Percentiles rank a stretch among this genome's conserved stretches.
Conservation (phyloP, 2,329 filamentous ascomycete species). For the Colletotrichum musicola region DNA sequence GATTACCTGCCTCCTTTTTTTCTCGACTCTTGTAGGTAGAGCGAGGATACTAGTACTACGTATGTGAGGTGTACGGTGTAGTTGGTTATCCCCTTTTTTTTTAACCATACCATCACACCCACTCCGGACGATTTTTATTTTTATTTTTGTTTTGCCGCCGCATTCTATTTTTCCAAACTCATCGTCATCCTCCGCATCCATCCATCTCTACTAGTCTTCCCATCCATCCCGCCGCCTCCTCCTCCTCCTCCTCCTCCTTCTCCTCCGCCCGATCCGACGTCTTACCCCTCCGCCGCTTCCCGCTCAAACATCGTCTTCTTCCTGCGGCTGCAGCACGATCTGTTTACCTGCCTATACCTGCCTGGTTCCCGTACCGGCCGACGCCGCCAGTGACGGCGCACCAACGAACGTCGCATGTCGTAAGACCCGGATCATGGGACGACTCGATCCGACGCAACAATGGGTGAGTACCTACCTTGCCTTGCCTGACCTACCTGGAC, state of each 20-base stretch:
- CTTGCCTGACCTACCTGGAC: background rate
- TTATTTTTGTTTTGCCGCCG: slow-evolving; percentile 5
- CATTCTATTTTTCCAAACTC: background rate
- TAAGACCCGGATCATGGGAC: slow-evolving; percentile 48
- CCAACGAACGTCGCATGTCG: slow-evolving; percentile 38
- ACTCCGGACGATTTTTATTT: slow-evolving; percentile 1
- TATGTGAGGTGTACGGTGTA: too few relatives aligned
- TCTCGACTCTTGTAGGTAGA: background rate
- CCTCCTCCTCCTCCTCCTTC: too few relatives aligned
- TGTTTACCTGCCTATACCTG: too few relatives aligned
- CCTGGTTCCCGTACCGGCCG: background rate
- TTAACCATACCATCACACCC: slow-evolving; percentile 1
- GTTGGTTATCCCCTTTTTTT: slow-evolving; percentile 7
- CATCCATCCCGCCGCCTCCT: background rate
- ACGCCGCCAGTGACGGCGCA: slow-evolving; percentile 18
- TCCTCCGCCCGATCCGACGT: background rate
- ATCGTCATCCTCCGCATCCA: background rate
- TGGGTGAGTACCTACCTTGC: slow-evolving; percentile 48
- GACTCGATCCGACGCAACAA: slow-evolving; percentile 48
- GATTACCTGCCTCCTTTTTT: background rate
- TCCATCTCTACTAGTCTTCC: background rate
- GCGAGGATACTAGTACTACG: too few relatives aligned
- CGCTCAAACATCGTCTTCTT: too few relatives aligned
- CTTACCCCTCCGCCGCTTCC: too few relatives aligned
- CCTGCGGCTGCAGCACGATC: too few relatives aligned